Conservation (phyloP, 2,329 filamentous ascomycete genomes). For the Epichloe hybrida region DNA sequence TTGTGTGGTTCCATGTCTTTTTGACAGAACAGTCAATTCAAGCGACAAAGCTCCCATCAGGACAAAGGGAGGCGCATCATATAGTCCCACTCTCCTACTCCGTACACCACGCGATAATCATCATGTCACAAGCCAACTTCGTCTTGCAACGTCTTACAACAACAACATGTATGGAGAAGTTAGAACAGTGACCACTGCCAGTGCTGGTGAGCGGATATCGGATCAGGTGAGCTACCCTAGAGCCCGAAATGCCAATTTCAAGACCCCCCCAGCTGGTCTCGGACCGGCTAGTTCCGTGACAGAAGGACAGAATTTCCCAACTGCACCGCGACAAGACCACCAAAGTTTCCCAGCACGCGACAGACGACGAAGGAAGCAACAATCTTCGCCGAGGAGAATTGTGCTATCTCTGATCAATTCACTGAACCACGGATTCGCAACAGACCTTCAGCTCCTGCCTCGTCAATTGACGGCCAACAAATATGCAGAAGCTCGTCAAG, state of each 20-base stretch:
- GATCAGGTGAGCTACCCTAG: too few species aligned
- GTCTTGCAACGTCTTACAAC: too few species aligned
- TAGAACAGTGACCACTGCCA: too few species aligned
- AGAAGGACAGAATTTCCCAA: neutral
- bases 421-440: neutral
- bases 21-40: too few species aligned
- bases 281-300: conserved; percentile 4
- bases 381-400: neutral
- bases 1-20: too few species aligned
- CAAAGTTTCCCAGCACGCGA: neutral
- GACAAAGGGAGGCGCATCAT: too few species aligned
- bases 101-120: too few species aligned
- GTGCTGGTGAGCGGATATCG: too few species aligned
- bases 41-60: too few species aligned
- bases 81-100: too few species aligned
- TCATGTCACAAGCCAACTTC: too few species aligned
- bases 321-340: neutral
- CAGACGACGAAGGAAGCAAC: neutral
- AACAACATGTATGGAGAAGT: too few species aligned
- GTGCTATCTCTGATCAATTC: neutral
- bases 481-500: conserved; percentile 59
- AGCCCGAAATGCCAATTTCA: neutral
- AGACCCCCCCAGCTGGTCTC: neutral
- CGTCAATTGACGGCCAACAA: neutral
- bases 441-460: neutral